Percentiles rank a stretch among this genome's conserved stretches.
Conservation (phyloP, 1,284 basidiomycete genomes). For the Mycosarcoma maydis region DNA sequence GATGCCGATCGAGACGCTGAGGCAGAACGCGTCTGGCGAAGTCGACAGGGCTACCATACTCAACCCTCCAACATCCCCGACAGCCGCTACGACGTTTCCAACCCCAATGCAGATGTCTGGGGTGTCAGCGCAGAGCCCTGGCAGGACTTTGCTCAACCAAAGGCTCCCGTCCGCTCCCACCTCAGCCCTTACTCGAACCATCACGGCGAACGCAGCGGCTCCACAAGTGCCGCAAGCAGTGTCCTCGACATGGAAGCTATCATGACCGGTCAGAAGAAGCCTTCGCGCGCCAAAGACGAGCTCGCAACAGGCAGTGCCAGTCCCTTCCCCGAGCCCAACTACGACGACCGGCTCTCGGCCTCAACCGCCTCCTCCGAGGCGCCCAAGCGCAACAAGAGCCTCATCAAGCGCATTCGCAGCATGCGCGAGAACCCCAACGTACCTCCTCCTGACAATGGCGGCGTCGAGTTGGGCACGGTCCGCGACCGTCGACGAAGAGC, state of each 20-base stretch:
- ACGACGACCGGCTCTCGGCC: conserved; percentile 12
- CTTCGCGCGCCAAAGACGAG: conserved; percentile 15
- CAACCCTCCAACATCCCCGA: conserved; percentile 44
- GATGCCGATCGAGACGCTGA: conserved; percentile 44
- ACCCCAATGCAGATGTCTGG: conserved; percentile 63
- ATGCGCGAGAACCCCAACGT: conserved; percentile 59
- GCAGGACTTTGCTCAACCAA: conserved; percentile 64
- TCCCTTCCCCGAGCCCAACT: conserved; percentile 57
- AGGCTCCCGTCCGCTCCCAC: conserved; percentile 25
- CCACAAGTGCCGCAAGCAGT: conserved; percentile 51
- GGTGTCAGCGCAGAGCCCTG: conserved; percentile 63
- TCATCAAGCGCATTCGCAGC: conserved; percentile 59
- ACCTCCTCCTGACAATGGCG: conserved; percentile 50
- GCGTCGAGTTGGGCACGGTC: conserved; percentile 43
- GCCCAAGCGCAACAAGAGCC: conserved; percentile 57
- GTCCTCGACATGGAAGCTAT: conserved; percentile 63
- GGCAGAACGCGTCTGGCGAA: conserved; percentile 41
- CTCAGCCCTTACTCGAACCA: conserved; percentile 44
- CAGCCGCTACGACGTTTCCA: conserved; percentile 49
- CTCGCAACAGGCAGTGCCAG: conserved; percentile 47
- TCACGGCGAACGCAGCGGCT: conserved; percentile 40
- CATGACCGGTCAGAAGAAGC: conserved; percentile 56
- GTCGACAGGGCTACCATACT: conserved; percentile 45
- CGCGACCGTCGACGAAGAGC: conserved; percentile 26
- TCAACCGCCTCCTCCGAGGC: conserved; percentile 13